Evolutionary conservation across 768 basidiomycete species (phyloP).

Genomic region (Phanerodontia chrysosporium): DNA sequence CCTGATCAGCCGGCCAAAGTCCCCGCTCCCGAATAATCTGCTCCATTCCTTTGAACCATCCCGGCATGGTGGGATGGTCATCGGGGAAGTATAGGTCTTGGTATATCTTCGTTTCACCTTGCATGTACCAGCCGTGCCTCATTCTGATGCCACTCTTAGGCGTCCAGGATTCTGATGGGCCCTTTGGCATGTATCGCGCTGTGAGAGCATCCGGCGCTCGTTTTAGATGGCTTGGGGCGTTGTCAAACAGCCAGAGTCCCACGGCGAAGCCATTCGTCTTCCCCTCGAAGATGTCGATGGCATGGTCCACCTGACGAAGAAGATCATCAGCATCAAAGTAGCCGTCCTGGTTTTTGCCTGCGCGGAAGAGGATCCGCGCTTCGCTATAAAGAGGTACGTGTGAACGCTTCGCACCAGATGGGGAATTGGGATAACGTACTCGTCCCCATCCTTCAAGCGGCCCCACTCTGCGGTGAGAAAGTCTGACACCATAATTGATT

Average conservation of each 20-base stretch:
- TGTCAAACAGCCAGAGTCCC: conserved; percentile 27
- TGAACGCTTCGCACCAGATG: not conserved
- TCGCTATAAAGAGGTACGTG: conserved; percentile 5
- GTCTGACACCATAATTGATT: conserved; percentile 35
- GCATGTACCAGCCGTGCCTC: conserved; percentile 6
- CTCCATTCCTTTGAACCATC: conserved; percentile 26
- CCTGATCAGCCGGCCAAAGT: conserved; percentile 1
- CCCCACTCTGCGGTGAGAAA: conserved; percentile 33
- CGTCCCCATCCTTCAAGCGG: conserved; percentile 16
- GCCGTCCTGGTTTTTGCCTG: conserved; percentile 30
- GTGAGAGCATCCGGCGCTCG: conserved; percentile 23
- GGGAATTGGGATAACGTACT: conserved; percentile 14
- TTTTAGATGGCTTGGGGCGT: conserved; percentile 25
- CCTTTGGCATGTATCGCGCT: conserved; percentile 24
- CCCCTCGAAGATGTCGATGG: conserved; percentile 31
- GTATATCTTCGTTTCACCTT: conserved; percentile 4
- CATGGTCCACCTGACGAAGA: conserved; percentile 20
- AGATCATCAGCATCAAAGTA: conserved; percentile 27
- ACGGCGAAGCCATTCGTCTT: conserved; percentile 22
- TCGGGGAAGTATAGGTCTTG: conserved; percentile 19
- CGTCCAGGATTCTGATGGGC: conserved; percentile 10
- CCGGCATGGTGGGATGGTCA: conserved; percentile 3
- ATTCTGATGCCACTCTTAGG: conserved; percentile 4
- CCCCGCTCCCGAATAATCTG: conserved; percentile 10
- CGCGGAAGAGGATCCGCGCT: conserved; percentile 21